Evolutionary conservation across 768 basidiomycete genomes (phyloP).

Genomic region (Kwoniella shandongensis): DNA sequence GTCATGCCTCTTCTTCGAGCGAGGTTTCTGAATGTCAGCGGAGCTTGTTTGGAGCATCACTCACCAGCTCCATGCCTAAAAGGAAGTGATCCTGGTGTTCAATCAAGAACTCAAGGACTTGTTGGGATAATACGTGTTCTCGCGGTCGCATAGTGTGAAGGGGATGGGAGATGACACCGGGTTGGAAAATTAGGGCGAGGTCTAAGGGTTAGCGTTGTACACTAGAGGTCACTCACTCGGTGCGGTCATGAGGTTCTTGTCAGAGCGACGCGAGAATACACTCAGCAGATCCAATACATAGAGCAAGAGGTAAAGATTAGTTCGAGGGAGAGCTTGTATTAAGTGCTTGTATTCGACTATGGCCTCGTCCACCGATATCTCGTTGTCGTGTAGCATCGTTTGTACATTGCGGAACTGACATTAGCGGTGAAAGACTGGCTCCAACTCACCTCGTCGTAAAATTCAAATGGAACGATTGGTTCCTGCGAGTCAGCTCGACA

Average conservation of each 20-base stretch:
- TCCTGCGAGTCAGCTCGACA: conserved; percentile 55
- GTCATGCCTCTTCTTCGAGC: conserved; percentile 27
- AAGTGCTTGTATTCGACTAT: conserved; percentile 78
- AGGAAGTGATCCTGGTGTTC: conserved; percentile 95
- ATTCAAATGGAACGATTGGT: conserved; percentile 86
- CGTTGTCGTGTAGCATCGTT: conserved; percentile 15
- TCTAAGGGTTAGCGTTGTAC: conserved; percentile 79
- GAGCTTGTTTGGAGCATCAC: background rate
- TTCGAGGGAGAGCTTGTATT: conserved; percentile 77
- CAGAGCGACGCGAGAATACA: conserved; percentile 86
- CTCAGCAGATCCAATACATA: conserved; percentile 94
- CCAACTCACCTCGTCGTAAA: conserved; percentile 77
- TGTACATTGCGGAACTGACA: conserved; percentile 39
- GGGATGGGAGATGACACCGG: conserved; percentile 87
- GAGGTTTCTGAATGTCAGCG: conserved; percentile 19
- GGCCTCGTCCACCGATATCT: conserved; percentile 62
- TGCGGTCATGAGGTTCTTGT: conserved; percentile 94
- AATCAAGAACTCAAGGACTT: conserved; percentile 91
- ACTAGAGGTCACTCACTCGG: conserved; percentile 66
- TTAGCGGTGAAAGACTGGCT: background rate
- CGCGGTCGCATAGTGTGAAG: conserved; percentile 78
- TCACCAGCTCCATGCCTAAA: conserved; percentile 59
- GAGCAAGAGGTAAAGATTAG: conserved; percentile 92
- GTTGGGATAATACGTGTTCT: conserved; percentile 83
- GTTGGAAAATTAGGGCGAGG: conserved; percentile 94